Evolutionary conservation across 75 land plant genomes (phyloP).

Genomic region (Sequoiadendron giganteum): DNA sequence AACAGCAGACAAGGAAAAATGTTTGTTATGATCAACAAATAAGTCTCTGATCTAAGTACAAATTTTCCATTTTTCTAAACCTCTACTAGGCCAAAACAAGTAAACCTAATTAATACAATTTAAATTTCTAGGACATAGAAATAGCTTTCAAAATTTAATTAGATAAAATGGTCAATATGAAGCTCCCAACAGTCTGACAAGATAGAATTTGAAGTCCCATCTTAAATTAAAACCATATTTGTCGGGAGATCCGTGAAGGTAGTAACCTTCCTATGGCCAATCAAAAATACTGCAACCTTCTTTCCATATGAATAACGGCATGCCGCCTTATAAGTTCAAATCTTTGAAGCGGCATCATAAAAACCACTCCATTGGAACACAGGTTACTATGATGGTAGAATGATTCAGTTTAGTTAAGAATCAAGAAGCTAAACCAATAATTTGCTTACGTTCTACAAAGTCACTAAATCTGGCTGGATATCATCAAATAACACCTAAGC

Average conservation of each 20-base stretch:
- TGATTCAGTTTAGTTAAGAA: not conserved
- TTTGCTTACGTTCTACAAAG: not conserved
- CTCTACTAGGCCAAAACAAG: not conserved
- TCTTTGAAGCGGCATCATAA: not conserved
- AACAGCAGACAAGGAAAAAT: not conserved
- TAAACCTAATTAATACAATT: not conserved
- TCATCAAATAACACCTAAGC: constrained; percentile 1
- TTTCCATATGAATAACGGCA: not conserved
- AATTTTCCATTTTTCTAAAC: not conserved
- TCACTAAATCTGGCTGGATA: not conserved
- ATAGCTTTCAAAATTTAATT: not conserved
- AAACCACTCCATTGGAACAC: not conserved
- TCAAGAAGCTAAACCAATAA: not conserved
- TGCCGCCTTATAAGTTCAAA: not conserved
- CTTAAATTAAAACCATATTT: not conserved
- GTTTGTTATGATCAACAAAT: not conserved
- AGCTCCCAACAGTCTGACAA: not conserved
- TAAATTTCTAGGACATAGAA: too few species aligned
- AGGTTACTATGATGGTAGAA: not conserved
- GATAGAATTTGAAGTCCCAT: not conserved
- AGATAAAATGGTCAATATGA: not conserved
- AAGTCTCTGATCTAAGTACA: not conserved
- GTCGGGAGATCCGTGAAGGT: not conserved
- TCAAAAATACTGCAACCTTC: not conserved
- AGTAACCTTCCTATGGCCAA: not conserved